Conservation (phyloP, 1,139 yeast genomes). For the Saccharomyces hybrid region DNA sequence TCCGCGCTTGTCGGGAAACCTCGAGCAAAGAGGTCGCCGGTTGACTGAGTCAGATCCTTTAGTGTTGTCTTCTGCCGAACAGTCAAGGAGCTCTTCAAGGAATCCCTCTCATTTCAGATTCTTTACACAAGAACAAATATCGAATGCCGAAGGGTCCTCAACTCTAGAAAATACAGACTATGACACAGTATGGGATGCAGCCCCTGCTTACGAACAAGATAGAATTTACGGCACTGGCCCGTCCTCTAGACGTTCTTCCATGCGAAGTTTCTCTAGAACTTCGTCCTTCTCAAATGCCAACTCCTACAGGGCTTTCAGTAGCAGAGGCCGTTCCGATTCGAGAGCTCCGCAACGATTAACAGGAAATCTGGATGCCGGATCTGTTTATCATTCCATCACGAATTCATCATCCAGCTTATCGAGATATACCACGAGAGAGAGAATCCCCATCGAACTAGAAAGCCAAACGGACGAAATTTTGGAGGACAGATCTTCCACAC, state of each 20-base stretch:
- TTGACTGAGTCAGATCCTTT: conserved; percentile 14
- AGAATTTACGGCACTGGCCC: conserved; percentile 31
- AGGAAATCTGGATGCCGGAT: neutral
- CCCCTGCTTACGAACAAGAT: conserved; percentile 40
- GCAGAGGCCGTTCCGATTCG: conserved; percentile 1
- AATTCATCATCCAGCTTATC: conserved; percentile 33
- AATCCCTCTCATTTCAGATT: conserved; percentile 49
- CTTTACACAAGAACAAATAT: conserved; percentile 76
- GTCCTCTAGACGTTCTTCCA: conserved; percentile 25
- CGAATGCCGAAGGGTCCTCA: conserved; percentile 74
- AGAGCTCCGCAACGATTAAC: neutral
- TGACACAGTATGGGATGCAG: conserved; percentile 61
- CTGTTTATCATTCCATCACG: conserved; percentile 15
- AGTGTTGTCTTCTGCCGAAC: conserved; percentile 7
- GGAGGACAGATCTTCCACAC: conserved; percentile 16
- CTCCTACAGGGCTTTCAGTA: conserved; percentile 1
- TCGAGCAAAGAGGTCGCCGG: neutral
- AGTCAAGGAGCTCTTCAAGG: conserved; percentile 27
- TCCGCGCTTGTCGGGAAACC: conserved; percentile 11
- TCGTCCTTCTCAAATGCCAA: conserved; percentile 6
- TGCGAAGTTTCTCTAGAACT: conserved; percentile 16
- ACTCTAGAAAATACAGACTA: conserved; percentile 57
- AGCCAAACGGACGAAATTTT: conserved; percentile 22
- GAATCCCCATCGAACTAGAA: conserved; percentile 35
- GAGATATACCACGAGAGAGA: conserved; percentile 38